Conservation (phyloP, 176 grass and related monocot genomes). For the Triticum urartu region DNA sequence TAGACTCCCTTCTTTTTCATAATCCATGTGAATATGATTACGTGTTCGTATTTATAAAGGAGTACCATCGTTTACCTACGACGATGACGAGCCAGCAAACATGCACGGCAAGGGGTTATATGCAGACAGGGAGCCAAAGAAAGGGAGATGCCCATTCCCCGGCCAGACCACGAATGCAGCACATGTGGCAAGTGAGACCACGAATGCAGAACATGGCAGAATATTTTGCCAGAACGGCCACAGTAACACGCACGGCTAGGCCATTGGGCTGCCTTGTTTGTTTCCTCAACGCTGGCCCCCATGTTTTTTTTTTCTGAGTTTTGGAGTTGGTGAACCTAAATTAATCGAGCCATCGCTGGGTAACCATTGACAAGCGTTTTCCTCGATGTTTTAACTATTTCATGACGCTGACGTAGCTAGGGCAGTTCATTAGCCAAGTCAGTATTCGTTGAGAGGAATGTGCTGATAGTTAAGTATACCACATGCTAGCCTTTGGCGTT, state of each 20-base stretch:
- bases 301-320: not conserved
- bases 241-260: not conserved
- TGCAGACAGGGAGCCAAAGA: not conserved
- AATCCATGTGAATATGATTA: too few relatives aligned
- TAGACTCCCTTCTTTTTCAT: too few relatives aligned
- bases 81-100: not conserved
- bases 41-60: too few relatives aligned
- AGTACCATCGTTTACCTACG: too few relatives aligned
- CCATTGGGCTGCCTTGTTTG: not conserved
- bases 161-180: too few relatives aligned
- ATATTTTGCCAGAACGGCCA: slow-evolving; percentile 22
- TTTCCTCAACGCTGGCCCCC: not conserved
- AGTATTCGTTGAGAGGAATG: not conserved
- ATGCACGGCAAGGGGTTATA: not conserved
- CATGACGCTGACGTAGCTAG: not conserved
- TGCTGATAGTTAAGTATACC: not conserved
- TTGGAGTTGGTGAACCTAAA: slow-evolving; percentile 14
- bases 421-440: not conserved
- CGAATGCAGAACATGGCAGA: not conserved
- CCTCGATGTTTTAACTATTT: not conserved
- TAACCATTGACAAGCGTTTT: not conserved
- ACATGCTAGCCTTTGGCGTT: too few relatives aligned
- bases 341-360: not conserved
- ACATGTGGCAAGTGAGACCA: slow-evolving; percentile 8
- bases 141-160: not conserved